phyloP scores from a whole-genome alignment of 2,329 filamentous ascomycete species.

The Fusarium sp. region DNA sequence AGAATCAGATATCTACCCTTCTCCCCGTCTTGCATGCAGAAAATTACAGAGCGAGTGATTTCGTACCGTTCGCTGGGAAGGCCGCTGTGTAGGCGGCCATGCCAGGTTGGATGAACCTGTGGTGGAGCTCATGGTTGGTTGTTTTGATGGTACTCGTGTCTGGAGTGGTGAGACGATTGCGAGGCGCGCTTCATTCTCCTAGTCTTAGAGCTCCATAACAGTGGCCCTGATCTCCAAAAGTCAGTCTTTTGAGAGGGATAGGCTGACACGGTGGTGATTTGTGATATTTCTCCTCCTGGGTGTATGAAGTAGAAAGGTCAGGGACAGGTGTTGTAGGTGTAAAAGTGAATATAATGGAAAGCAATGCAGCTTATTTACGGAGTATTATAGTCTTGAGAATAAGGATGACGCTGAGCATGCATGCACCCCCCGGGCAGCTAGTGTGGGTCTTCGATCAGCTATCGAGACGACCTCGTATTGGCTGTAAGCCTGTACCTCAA shows the following conservation, averaged over 20 bases:
- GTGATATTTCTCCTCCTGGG: neutral
- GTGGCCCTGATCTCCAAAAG: neutral
- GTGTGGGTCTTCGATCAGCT: slow-evolving; percentile 1
- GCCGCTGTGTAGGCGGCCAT: slow-evolving; percentile 54
- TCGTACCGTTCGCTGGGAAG: slow-evolving; percentile 57
- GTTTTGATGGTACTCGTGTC: slow-evolving; percentile 38
- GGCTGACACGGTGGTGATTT: neutral
- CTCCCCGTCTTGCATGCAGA: neutral
- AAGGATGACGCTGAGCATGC: slow-evolving; percentile 21
- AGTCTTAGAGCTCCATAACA: slow-evolving; percentile 29
- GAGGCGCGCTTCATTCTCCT: slow-evolving; percentile 37
- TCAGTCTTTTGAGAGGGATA: neutral
- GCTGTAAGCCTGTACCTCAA: neutral
- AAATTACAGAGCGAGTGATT: neutral
- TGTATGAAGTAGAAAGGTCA: neutral
- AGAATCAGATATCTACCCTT: slow-evolving; percentile 13
- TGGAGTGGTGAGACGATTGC: slow-evolving; percentile 22
- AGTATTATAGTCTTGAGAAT: slow-evolving; percentile 2
- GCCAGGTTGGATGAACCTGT: slow-evolving; percentile 43
- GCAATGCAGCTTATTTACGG: neutral
- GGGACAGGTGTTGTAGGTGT: neutral
- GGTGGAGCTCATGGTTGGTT: slow-evolving; percentile 54
- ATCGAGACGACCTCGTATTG: neutral
- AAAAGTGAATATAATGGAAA: neutral
- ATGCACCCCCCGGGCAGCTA: slow-evolving; percentile 15